Evolutionary conservation across 2,329 filamentous ascomycete species (phyloP), one percentile per base, ranked within the genome.

Genomic region (Didymella pinodella): DNA sequence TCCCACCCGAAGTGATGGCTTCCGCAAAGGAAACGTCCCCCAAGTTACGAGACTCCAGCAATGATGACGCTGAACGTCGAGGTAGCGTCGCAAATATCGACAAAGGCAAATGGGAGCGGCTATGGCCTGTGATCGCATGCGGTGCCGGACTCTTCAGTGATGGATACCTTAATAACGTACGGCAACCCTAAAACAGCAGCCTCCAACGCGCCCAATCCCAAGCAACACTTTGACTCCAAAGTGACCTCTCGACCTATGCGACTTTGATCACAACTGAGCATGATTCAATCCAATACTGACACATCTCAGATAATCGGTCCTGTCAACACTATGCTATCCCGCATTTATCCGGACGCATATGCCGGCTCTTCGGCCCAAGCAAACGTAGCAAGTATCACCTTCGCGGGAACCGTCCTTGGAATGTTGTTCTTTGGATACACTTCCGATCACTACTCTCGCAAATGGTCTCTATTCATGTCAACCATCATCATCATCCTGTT

Each of bases 101-200:
- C 18, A 77, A 77, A 52, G 66, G 69, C 3, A 64, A 60, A 62
- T 77, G 74, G 76, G 76, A 78, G 63, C 81, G 85, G 47, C 79
- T 84, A 18, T 88, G 86, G 84, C 92, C 93, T 14, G 90, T 92
- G 0, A 89, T 97, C 67, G 93, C 93, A 43, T 96, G 92, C 72
- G 93, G 93, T 64, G 91, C 93, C 50, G 93, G 93, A 70, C 83
- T 97, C 2, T 97, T 97, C 78, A 93, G 90, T 25, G 93, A 97
- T 76, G 93, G 93, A 16, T 97, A 97, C 76, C 86, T 97, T 73
- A 96, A 96, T 78, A 92, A 91, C 71, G 91, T 92, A 66, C 79
- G 68, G 50, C 48, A 36, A 54, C 41, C 18, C 57, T 43, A 46
- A 56, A 43, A 54, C 59, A 40, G 56, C 41, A n/a, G 16, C 7